A percentile compares a stretch with the other conserved stretches of the same genome.
Conservation (phyloP, 768 basidiomycete genomes). For the Rhizopogon rudus region DNA sequence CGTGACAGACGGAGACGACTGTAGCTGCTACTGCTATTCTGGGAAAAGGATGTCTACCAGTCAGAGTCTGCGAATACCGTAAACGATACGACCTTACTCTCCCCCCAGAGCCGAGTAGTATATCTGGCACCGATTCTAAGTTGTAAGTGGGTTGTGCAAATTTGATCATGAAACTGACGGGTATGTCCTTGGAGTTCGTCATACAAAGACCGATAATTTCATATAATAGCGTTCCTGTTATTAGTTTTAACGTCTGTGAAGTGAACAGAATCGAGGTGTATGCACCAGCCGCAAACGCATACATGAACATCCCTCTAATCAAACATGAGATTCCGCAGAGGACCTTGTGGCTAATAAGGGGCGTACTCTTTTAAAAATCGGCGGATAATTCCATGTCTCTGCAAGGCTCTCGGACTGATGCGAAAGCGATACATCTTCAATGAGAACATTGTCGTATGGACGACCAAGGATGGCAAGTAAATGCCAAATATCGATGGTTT, state of each 20-base stretch:
- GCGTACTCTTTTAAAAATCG: slow-evolving; percentile 16
- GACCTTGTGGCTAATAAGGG: neutral
- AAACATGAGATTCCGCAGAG: neutral
- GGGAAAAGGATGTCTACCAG: neutral
- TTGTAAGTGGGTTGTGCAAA: neutral
- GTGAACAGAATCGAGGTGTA: neutral
- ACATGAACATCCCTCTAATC: slow-evolving; percentile 19
- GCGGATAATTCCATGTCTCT: slow-evolving; percentile 6
- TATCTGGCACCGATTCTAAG: slow-evolving; percentile 1
- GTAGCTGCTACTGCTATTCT: slow-evolving; percentile 7
- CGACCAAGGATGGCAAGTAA: slow-evolving; percentile 9
- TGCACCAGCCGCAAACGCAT: slow-evolving; percentile 14
- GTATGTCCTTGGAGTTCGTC: slow-evolving; percentile 1
- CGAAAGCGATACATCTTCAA: slow-evolving; percentile 13
- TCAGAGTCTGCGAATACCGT: neutral
- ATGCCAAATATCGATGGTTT: neutral
- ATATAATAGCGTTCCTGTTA: slow-evolving; percentile 12
- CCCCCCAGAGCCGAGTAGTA: slow-evolving; percentile 5
- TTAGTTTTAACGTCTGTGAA: neutral
- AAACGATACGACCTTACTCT: slow-evolving; percentile 4
- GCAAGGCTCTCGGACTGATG: neutral
- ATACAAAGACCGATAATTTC: slow-evolving; percentile 8
- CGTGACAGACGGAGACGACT: slow-evolving; percentile 28
- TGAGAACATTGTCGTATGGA: slow-evolving; percentile 12
- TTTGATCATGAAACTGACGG: slow-evolving; percentile 1